Evolutionary conservation across 768 basidiomycete species (phyloP).

Genomic region (Lactifluus piperatus): DNA sequence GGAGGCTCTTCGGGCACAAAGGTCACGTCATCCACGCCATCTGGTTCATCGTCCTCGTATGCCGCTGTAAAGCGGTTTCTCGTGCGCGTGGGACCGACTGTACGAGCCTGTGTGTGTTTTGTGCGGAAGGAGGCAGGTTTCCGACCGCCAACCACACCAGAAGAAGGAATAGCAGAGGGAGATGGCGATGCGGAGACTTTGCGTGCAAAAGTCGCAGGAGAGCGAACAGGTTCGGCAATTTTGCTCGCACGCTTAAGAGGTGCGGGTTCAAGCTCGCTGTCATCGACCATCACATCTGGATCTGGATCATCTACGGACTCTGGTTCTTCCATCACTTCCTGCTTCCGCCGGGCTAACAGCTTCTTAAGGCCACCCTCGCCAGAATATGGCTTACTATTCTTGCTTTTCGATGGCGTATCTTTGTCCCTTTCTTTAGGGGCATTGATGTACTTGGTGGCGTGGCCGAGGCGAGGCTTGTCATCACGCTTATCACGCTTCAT

Average conservation of each 20-base stretch:
- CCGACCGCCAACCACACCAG: constrained; percentile 4
- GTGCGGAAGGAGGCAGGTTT: constrained; percentile 1
- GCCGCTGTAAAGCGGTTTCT: constrained; percentile 60
- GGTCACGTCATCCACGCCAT: constrained; percentile 27
- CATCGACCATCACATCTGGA: constrained; percentile 29
- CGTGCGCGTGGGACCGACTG: constrained; percentile 35
- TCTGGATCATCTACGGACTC: constrained; percentile 26
- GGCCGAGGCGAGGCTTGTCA: constrained; percentile 39
- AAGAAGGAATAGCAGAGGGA: not conserved
- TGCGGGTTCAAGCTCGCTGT: constrained; percentile 23
- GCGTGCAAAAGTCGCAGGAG: constrained; percentile 27
- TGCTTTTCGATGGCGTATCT: constrained; percentile 29
- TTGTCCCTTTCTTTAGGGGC: constrained; percentile 22
- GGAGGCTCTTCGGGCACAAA: constrained; percentile 31
- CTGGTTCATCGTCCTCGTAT: constrained; percentile 40
- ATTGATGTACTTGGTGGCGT: constrained; percentile 22
- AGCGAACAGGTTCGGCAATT: constrained; percentile 22
- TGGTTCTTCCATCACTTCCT: constrained; percentile 44
- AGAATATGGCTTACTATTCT: constrained; percentile 57
- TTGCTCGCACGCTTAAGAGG: constrained; percentile 19
- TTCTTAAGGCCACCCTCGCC: constrained; percentile 76
- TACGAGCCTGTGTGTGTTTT: constrained; percentile 1
- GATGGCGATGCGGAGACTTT: constrained; percentile 19
- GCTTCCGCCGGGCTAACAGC: constrained; percentile 51
- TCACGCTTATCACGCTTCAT: constrained; percentile 53